These are phyloP conservation scores for Lactuca sativa DNA, from an alignment of 129 eudicot species.

Conservation along the genomic window DNA sequence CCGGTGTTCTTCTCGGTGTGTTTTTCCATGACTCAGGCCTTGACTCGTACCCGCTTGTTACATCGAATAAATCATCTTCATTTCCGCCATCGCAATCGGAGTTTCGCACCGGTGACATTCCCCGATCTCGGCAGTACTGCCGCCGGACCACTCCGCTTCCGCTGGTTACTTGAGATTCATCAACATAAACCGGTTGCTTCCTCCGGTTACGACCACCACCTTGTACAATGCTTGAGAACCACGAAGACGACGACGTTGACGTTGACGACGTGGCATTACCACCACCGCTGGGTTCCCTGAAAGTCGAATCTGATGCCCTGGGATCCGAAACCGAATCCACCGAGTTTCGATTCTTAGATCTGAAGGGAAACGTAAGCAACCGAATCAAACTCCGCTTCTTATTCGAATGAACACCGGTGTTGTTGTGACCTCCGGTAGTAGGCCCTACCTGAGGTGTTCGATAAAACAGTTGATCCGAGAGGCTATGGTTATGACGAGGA, in stretches of 20 bases:
- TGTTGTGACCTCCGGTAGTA: constrained; percentile 8
- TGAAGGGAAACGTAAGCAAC: constrained; percentile 45
- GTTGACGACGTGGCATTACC: constrained; percentile 27
- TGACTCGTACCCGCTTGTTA: constrained; percentile 53
- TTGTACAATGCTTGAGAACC: constrained; percentile 48
- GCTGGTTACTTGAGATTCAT: constrained; percentile 20
- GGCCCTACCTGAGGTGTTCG: constrained; percentile 56
- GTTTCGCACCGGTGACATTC: constrained; percentile 69
- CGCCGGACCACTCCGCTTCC: constrained; percentile 22
- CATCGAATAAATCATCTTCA: constrained; percentile 37
- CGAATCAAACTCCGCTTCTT: constrained; percentile 29
- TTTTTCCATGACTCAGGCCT: constrained; percentile 45
- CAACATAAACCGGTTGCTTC: constrained; percentile 34
- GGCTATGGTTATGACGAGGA: constrained; percentile 26
- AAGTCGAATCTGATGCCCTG: constrained; percentile 17
- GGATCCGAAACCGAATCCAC: constrained; percentile 31
- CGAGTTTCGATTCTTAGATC: constrained; percentile 49
- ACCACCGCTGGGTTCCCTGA: constrained; percentile 21
- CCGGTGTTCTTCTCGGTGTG: constrained; percentile 56
- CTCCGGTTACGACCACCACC: constrained; percentile 33
- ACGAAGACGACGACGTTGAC: constrained; percentile 39
- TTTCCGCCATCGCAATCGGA: constrained; percentile 43
- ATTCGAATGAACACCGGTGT: constrained; percentile 13
- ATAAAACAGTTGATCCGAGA: constrained; percentile 46
- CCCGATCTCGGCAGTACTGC: constrained; percentile 43